Conservation (phyloP, 2,329 filamentous ascomycete species). For the Arthrobotrys musiformis region DNA sequence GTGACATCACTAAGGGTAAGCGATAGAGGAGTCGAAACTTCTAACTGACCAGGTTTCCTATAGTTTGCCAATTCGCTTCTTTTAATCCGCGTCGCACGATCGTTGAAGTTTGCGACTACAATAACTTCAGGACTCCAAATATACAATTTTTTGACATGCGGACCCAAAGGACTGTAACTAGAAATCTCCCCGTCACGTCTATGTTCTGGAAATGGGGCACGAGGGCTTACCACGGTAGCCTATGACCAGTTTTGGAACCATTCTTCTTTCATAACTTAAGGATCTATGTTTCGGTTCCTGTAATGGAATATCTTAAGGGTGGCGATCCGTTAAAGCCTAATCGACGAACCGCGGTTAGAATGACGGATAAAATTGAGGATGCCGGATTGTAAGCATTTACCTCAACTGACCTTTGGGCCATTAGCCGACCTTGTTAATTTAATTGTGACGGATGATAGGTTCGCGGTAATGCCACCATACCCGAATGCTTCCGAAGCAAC, state of each 20-base stretch:
- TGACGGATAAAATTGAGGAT: constrained; percentile 17
- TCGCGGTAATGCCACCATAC: constrained; percentile 30
- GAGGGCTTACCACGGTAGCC: background rate
- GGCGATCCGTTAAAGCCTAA: constrained; percentile 11
- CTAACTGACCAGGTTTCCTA: background rate
- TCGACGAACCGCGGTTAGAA: background rate
- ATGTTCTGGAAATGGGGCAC: constrained; percentile 41
- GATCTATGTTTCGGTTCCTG: constrained; percentile 20
- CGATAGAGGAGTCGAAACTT: too few relatives aligned
- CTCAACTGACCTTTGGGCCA: background rate
- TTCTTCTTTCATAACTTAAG: constrained; percentile 7
- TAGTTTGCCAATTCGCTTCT: constrained; percentile 45
- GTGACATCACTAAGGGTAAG: too few relatives aligned
- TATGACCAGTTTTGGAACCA: constrained; percentile 25
- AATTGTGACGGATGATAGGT: background rate
- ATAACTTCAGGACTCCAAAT: background rate
- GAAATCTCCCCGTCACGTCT: constrained; percentile 19
- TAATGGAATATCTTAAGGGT: constrained; percentile 6
- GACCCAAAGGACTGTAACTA: background rate
- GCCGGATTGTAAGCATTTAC: constrained; percentile 10
- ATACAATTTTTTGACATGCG: background rate
- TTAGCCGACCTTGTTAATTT: too few relatives aligned
- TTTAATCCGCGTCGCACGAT: constrained; percentile 1
- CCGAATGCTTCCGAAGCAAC: background rate
- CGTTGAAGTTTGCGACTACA: constrained; percentile 30